Evolutionary conservation across 2,329 filamentous ascomycete genomes (phyloP).

Genomic region (Ceratocystis lukuohia): DNA sequence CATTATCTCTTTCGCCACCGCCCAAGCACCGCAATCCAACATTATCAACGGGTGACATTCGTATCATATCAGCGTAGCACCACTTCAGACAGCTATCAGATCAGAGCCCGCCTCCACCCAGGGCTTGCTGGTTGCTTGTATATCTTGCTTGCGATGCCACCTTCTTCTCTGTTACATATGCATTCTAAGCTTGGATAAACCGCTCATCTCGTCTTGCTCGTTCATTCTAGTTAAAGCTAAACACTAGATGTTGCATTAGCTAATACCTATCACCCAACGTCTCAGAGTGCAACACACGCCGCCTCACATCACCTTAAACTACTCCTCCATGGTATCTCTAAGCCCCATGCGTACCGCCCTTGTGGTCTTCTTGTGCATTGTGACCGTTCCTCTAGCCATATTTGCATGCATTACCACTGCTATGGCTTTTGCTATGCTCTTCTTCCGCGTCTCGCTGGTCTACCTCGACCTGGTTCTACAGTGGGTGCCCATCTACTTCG

Average conservation of each 20-base stretch:
- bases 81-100: not conserved
- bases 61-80: not conserved
- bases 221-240: not conserved
- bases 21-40: not conserved
- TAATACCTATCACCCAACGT: not conserved
- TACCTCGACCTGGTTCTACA: conserved; percentile 50
- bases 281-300: not conserved
- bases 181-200: not conserved
- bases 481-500: conserved; percentile 39
- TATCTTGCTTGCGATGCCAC: not conserved
- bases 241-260: not conserved
- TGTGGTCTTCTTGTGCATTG: conserved; percentile 47
- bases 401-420: conserved; percentile 51
- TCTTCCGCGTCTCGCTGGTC: conserved; percentile 45
- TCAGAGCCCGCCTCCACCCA: not conserved
- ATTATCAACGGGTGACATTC: not conserved
- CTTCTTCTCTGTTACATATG: not conserved
- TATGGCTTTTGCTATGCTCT: conserved; percentile 47
- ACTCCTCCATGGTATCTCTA: conserved; percentile 27
- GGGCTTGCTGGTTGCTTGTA: not conserved
- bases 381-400: conserved; percentile 49
- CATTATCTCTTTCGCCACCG: not conserved
- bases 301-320: not conserved
- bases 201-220: not conserved
- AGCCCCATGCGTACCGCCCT: conserved; percentile 43